phyloP scores from a whole-genome alignment of 179 eudicot species.

The Beta macrorhiza region DNA sequence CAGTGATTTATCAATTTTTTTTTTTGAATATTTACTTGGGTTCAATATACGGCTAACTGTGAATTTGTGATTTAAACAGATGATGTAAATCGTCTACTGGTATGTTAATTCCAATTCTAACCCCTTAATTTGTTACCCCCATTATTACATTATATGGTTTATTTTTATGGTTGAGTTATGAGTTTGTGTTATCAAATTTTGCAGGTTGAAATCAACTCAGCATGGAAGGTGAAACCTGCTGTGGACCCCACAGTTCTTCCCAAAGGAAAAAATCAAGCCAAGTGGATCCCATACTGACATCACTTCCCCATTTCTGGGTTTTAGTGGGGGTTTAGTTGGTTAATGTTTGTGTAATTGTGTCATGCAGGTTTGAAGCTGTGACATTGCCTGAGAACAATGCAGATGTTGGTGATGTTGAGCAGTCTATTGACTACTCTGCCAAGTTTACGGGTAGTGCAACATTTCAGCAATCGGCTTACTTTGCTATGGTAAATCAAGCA shows the following conservation, averaged over 20 bases:
- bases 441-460: slow-evolving; percentile 37
- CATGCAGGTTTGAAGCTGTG: slow-evolving; percentile 67
- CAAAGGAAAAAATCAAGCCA: slow-evolving; percentile 80
- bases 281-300: slow-evolving; percentile 39
- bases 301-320: neutral
- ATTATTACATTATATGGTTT: neutral
- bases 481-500: slow-evolving; percentile 58
- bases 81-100: slow-evolving; percentile 92
- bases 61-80: slow-evolving; percentile 42
- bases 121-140: neutral
- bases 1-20: neutral
- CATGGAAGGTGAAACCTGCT: slow-evolving; percentile 82
- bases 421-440: slow-evolving; percentile 42
- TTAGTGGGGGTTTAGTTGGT: slow-evolving; percentile 3
- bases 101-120: slow-evolving; percentile 24
- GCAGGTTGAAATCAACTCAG: slow-evolving; percentile 78
- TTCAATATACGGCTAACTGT: slow-evolving; percentile 1
- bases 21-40: neutral
- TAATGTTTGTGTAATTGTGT: slow-evolving; percentile 10
- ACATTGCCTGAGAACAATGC: slow-evolving; percentile 62
- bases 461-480: slow-evolving; percentile 56
- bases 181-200: neutral
- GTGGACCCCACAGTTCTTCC: slow-evolving; percentile 81
- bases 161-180: neutral
- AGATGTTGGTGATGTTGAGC: slow-evolving; percentile 67